Percentiles rank a stretch among this genome's conserved stretches.
Evolutionary conservation across 2,329 filamentous ascomycete genomes (phyloP).

Genomic region (Colletotrichum tabaci): DNA sequence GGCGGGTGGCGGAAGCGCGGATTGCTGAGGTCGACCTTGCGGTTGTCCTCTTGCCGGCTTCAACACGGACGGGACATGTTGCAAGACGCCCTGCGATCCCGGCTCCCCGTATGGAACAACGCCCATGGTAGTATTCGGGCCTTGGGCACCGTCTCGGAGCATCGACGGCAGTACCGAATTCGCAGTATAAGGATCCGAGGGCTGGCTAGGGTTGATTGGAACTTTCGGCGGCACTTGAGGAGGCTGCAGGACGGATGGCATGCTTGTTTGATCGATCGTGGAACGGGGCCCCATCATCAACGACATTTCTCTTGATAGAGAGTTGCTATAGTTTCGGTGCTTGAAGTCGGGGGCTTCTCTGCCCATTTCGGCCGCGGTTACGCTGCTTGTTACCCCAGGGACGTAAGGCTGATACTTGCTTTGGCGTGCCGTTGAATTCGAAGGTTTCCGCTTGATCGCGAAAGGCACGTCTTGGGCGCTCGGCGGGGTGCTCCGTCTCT

Average conservation of each 20-base stretch:
- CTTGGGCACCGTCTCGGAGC: not conserved
- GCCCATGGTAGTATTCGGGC: not conserved
- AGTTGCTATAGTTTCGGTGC: constrained; percentile 35
- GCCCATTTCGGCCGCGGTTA: not conserved
- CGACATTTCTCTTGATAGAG: constrained; percentile 47
- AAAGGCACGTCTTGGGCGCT: not conserved
- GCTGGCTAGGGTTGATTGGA: constrained; percentile 14
- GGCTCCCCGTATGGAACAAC: not conserved
- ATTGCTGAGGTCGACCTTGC: not conserved
- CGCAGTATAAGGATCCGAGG: not conserved
- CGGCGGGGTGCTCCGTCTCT: not conserved
- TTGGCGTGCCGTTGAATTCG: constrained; percentile 26
- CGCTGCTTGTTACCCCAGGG: constrained; percentile 21
- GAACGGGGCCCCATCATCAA: constrained; percentile 44
- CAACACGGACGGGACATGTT: constrained; percentile 49
- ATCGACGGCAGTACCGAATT: not conserved
- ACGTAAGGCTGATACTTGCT: constrained; percentile 40
- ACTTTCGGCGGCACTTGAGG: constrained; percentile 45
- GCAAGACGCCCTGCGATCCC: constrained; percentile 10
- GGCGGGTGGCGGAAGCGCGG: not conserved
- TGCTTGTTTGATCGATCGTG: constrained; percentile 43
- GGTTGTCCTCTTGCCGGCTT: constrained; percentile 48
- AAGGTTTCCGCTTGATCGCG: constrained; percentile 38
- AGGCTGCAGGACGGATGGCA: constrained; percentile 47
- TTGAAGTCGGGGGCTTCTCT: constrained; percentile 7